phyloP scores from a whole-genome alignment of 148 eudicot species.

The Cornus florida region DNA sequence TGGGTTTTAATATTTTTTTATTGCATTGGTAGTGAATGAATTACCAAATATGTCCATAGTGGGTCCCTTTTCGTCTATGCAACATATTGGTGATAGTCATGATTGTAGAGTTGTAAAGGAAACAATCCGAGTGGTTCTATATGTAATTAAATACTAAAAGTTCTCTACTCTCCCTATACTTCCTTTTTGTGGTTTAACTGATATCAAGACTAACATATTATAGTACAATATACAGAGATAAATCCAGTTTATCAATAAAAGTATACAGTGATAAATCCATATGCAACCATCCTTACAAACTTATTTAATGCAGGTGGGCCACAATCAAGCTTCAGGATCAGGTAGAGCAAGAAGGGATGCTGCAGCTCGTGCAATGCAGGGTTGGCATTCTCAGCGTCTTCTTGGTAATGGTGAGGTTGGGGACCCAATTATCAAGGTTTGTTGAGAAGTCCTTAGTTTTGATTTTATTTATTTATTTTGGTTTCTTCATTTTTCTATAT shows the following conservation, averaged over 20 bases:
- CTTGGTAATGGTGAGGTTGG: conserved; percentile 90
- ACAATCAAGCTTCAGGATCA: conserved; percentile 42
- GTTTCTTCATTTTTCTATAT: not conserved
- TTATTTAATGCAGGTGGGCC: conserved; percentile 33
- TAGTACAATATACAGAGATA: not conserved
- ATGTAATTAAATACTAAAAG: not conserved
- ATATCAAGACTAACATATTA: not conserved
- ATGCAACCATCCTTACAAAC: not conserved
- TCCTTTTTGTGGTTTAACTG: not conserved
- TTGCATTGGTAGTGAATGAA: too few species aligned
- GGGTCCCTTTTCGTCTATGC: too few species aligned
- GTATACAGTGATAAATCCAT: not conserved
- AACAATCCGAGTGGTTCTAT: not conserved
- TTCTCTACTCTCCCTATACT: not conserved
- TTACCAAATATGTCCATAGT: too few species aligned
- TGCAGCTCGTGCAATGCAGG: conserved; percentile 70
- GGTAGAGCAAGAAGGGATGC: conserved; percentile 67
- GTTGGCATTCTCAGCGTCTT: conserved; percentile 75
- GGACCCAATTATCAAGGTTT: conserved; percentile 62
- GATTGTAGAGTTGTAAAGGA: not conserved
- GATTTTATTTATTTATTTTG: not conserved
- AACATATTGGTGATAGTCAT: conserved; percentile 5
- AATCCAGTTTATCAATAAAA: not conserved
- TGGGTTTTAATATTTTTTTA: too few species aligned
- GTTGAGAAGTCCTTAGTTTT: conserved; percentile 5